Percentiles rank a stretch among this genome's conserved stretches.
Conservation (phyloP, 1,284 basidiomycete species). For the Ceratobasidium sp. region DNA sequence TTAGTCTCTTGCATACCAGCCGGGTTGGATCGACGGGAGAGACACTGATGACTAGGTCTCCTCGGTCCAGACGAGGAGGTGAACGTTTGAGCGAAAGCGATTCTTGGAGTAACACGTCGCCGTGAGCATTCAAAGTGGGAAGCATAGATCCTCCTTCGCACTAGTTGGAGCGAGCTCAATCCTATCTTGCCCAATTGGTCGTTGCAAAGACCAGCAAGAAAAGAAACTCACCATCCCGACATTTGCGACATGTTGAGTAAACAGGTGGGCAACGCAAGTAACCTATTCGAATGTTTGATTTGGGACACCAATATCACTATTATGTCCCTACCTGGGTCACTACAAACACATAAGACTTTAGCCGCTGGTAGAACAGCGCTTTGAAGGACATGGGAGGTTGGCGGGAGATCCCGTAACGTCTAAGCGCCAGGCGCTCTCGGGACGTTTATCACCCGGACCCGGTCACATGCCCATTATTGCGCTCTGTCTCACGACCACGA, state of each 20-base stretch:
- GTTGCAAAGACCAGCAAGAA: not conserved
- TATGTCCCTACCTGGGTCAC: constrained; percentile 25
- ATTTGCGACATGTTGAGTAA: constrained; percentile 43
- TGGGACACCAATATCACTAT: not conserved
- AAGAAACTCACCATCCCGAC: constrained; percentile 37
- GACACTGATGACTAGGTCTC: constrained; percentile 80
- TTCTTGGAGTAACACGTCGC: constrained; percentile 70
- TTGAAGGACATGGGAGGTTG: constrained; percentile 21
- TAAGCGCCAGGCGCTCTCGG: constrained; percentile 20
- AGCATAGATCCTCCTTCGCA: constrained; percentile 83
- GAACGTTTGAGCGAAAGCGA: constrained; percentile 63
- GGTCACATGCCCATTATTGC: not conserved
- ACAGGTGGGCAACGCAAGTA: constrained; percentile 40
- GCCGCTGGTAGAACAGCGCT: constrained; percentile 15
- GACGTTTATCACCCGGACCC: not conserved
- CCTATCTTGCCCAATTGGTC: constrained; percentile 4
- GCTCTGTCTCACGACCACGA: constrained; percentile 29
- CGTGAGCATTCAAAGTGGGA: constrained; percentile 70
- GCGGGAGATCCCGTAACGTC: not conserved
- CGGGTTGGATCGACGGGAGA: constrained; percentile 76
- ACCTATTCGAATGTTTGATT: constrained; percentile 6
- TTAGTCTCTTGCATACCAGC: constrained; percentile 87
- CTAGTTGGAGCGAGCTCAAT: constrained; percentile 46
- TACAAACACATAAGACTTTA: constrained; percentile 19
- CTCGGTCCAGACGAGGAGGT: constrained; percentile 65